Percentiles rank a stretch among this genome's conserved stretches.
phyloP scores from a whole-genome alignment of 306 rosid species.

The Castanea sativa region DNA sequence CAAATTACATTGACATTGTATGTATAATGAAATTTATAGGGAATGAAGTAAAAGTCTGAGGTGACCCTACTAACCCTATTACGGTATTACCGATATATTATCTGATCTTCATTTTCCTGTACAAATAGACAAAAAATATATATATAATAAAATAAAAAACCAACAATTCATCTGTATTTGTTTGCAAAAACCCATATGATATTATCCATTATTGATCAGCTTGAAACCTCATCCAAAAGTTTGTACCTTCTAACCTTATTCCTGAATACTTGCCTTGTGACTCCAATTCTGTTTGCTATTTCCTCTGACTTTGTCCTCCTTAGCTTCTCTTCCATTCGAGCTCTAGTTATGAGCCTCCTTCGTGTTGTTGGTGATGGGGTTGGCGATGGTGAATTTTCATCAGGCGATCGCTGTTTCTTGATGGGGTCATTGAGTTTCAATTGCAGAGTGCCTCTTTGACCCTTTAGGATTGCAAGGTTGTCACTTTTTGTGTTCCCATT shows the following conservation, averaged over 20 bases:
- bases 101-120: background rate
- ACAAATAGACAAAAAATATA: background rate
- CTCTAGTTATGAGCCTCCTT: conserved; percentile 56
- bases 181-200: conserved; percentile 12
- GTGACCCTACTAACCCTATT: background rate
- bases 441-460: conserved; percentile 22
- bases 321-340: conserved; percentile 44
- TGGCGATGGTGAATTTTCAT: conserved; percentile 33
- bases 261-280: conserved; percentile 60
- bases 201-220: conserved; percentile 26
- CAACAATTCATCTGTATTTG: background rate
- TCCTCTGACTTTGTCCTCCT: conserved; percentile 65
- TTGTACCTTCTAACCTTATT: conserved; percentile 94
- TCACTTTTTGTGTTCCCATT: background rate
- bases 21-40: background rate
- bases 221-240: conserved; percentile 94
- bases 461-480: conserved; percentile 14
- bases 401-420: conserved; percentile 58
- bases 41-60: background rate
- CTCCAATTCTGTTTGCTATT: conserved; percentile 36
- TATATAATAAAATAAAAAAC: background rate
- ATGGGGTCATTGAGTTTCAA: conserved; percentile 48
- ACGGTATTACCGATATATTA: background rate
- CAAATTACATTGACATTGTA: background rate
- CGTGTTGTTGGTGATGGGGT: conserved; percentile 37